Base-by-base conservation (phyloP, 23 red algal species). In the Gracilaria domingensis region DNA sequence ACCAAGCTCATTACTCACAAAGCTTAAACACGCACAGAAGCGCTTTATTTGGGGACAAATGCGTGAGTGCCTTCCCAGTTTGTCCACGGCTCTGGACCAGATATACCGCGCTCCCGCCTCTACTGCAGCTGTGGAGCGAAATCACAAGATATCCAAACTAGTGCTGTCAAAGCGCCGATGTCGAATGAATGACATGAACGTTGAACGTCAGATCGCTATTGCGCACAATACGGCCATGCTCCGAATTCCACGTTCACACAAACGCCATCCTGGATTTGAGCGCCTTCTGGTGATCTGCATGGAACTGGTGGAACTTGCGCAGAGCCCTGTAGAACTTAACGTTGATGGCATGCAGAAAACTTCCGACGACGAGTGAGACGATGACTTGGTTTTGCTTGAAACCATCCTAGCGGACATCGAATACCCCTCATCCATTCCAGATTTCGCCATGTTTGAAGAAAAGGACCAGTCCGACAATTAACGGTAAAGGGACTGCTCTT, bases 51-150 rank as follows among this genome's bases (percentile, higher is more conserved):
- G 62, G 62, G 62, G 62, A 11, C 62, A 67, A 67, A 30, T 67
- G 26, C 62, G 33, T 29, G 62, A 67, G 62, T 18, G 9, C 11
- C 62, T 67, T 67, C 62, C 62, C 11, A 12, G 33, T 21, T 29
- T 67, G 62, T 29, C 62, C 33, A 35, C 62, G n/a, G 62, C 62
- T 67, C 33, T 67, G 24, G 62, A 67, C 11, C 8, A 67, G 24
- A 25, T 67, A 9, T 67, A 67, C 26, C 74, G 48, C 26, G 74
- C 74, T 13, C 74, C 74, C 3, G 74, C 74, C 29, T 79, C 74
- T 12, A 79, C 74, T 79, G 74, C 74, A 40, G 48, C 39, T 25
- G 74, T 79, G 12, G 74, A 79, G 23, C 74, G 74, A 12, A 79
- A 79, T 48, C 74, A 79, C 24, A 79, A 79, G 37, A 54, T 45